Base-by-base conservation (phyloP, 352 stramenopile genomes). In the Pythium dissimile region DNA sequence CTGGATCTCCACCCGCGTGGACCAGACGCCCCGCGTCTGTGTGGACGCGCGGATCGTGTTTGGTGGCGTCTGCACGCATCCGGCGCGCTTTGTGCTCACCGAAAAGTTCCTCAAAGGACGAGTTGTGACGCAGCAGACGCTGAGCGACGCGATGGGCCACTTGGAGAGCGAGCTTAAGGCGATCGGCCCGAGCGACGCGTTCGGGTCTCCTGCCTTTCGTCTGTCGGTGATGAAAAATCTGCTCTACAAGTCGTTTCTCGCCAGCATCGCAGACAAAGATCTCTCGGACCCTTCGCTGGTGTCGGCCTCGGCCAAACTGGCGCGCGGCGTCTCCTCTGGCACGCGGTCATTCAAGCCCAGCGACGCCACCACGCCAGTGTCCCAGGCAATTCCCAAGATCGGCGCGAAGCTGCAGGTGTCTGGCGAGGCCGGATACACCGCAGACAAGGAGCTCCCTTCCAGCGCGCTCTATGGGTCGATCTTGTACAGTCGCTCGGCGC, bases 381-480 rank as follows among this genome's bases (percentile, higher is more conserved):
- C 63, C 0, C 15, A 62, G n/a, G n/a, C 67, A 1, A 62, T 78
- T n/a, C 64, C 39, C 45, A 83, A 83, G 62, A 59, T 80, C 35
- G 60, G 54, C 5, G 60, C 54, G 8, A 69, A 75, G 44, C 32
- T 82, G 13, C 69, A 81, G 46, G 66, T 47, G 5, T 67, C 73
- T 18, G 77, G 77, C 30, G 71, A 88, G 46, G 77, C 74, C 8
- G 46, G 54, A 4, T 88, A 78, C 54, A 64, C 64, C 11, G 64
- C 58, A 6, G 77, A 88, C 61, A 62, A 69, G 34, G 38, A 59
- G 8, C 56, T 68, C 0, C 35, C 62, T 18, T 11, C 44, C 0
- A 53, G 44, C 15, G 50, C 65, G 20, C 56, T 82, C n/a, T 74
- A 65, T 48, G 71, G 61, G 11, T 57, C 69, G 2, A 67, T 80